Percentiles rank a stretch among this genome's conserved stretches.
Conservation (phyloP, 805 yeast species). For the Alloascoidea hylecoeti region DNA sequence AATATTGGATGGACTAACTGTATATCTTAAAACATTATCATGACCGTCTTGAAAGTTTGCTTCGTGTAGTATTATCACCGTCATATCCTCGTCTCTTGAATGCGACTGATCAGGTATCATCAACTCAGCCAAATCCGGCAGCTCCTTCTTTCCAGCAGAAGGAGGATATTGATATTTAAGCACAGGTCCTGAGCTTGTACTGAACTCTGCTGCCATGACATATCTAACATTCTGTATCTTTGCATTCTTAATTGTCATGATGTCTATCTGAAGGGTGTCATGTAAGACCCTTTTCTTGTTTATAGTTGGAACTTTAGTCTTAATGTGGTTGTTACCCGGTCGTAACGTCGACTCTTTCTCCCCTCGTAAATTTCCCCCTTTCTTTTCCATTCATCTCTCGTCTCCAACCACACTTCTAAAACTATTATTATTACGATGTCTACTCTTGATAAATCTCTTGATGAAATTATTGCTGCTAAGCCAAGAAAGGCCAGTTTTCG, state of each 20-base stretch:
- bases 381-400: background rate
- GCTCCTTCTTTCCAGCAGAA: background rate
- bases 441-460: constrained; percentile 67
- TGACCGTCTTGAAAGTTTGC: constrained; percentile 10
- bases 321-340: background rate
- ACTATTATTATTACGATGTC: background rate
- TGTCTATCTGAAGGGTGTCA: no score
- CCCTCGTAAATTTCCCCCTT: constrained; percentile 1
- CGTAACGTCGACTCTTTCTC: background rate
- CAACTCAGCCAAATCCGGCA: constrained; percentile 37
- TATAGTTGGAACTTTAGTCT: no score
- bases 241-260: no score
- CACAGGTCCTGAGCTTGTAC: constrained; percentile 60
- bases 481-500: constrained; percentile 17
- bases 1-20: constrained; percentile 22
- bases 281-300: no score
- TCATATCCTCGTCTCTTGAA: constrained; percentile 38
- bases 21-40: constrained; percentile 20
- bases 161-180: constrained; percentile 49
- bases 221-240: constrained; percentile 37
- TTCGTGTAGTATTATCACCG: constrained; percentile 29
- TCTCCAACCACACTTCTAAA: background rate
- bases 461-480: constrained; percentile 72
- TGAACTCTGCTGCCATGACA: constrained; percentile 65
- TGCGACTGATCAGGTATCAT: constrained; percentile 50